Evolutionary conservation across 2,329 filamentous ascomycete species (phyloP).

Genomic region (Bertia moriformis): DNA sequence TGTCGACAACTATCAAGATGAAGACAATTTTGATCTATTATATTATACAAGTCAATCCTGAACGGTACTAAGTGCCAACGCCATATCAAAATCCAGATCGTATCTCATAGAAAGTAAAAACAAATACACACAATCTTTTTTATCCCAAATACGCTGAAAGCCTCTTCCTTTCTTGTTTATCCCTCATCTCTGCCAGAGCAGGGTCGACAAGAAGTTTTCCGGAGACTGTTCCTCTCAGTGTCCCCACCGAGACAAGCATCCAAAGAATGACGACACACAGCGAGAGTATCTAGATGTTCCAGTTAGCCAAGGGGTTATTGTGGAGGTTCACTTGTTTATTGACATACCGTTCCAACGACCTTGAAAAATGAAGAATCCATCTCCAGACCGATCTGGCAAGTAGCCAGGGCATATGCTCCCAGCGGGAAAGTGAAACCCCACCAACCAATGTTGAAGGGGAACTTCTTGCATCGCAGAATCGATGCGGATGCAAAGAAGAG

Average conservation of each 20-base stretch:
- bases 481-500: conserved; percentile 24
- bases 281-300: conserved; percentile 1
- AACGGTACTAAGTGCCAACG: too few species aligned
- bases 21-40: too few species aligned
- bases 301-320: too few species aligned
- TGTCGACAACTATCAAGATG: too few species aligned
- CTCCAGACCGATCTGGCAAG: conserved; percentile 21
- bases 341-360: conserved; percentile 17
- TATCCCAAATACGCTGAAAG: too few species aligned
- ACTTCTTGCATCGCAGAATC: conserved; percentile 15
- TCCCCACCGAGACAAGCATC: background rate
- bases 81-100: too few species aligned
- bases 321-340: too few species aligned
- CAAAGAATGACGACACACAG: background rate
- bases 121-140: too few species aligned
- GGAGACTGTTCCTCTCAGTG: background rate
- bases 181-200: too few species aligned
- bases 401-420: conserved; percentile 26
- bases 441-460: conserved; percentile 31
- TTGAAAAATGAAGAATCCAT: conserved; percentile 27
- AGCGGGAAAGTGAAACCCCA: conserved; percentile 31
- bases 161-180: too few species aligned
- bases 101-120: too few species aligned
- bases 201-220: background rate
- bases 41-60: too few species aligned